Evolutionary conservation across 2,329 filamentous ascomycete species (phyloP), one percentile per base, ranked within the genome.

Genomic region (Colletotrichum gigasporum): DNA sequence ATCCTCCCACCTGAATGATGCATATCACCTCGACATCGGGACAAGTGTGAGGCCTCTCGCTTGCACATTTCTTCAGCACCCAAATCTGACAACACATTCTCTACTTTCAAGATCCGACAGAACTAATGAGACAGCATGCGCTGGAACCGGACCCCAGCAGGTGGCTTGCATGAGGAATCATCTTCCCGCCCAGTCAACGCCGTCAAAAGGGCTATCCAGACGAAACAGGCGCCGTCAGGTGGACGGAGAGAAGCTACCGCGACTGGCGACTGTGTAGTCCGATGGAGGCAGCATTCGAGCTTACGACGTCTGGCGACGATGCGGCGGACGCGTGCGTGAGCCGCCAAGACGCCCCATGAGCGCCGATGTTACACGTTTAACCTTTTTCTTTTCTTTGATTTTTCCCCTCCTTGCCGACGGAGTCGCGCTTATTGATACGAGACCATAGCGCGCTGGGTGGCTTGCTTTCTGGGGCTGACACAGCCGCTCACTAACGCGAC

Each of bases 151-250:
- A 28, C 20, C 20, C 22, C 14, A 8, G 14, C 44, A n/a, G 18
- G 42, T 41, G 44, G 44, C 42, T 58, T 58, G 54, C 54, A 51
- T 32, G 14, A 24, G 1, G 8, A 2, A 10, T 3, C 3, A 11
- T 20, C n/a, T 6, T 1, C 1, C 12, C 10, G 2, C 4, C 53
- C 41, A 56, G 11, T 39, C 2, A n/a, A n/a, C n/a, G n/a, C 3
- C 20, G 3, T 3, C 6, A 8, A 5, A 5, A 10, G n/a, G 20
- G 30, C 3, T 14, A 2, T 12, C 4, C 20, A 44, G 32, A 20
- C 22, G 16, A 37, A 54, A 60, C 28, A 60, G 50, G 37, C 56
- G 48, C 56, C 42, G 42, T n/a, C n/a, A n/a, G 14, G 20, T 28
- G 20, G 2, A 22, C 20, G 18, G 10, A 14, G n/a, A n/a, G n/a